A percentile compares a stretch with the other conserved stretches of the same genome.
phyloP scores from a whole-genome alignment of 2,329 filamentous ascomycete species.

The Ceratocystis cubensis region DNA sequence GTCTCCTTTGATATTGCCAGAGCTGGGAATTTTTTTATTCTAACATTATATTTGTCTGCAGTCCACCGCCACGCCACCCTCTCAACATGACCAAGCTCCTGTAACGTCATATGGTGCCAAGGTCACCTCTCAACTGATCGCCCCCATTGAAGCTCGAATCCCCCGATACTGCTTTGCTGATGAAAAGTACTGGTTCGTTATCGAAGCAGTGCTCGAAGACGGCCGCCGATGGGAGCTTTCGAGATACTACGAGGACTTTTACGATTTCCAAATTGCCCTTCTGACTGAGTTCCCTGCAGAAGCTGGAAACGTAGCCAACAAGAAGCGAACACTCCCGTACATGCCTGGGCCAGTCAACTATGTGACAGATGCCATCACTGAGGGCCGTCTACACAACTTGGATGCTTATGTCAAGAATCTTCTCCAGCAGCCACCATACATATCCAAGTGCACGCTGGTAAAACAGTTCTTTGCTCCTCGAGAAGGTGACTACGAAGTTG shows the following conservation, averaged over 20 bases:
- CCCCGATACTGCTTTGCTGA: slow-evolving; percentile 91
- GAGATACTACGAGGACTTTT: slow-evolving; percentile 95
- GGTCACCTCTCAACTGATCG: slow-evolving; percentile 47
- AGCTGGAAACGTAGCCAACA: slow-evolving; percentile 69
- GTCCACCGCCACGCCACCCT: neutral
- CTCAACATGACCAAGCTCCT: slow-evolving; percentile 11
- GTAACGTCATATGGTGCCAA: slow-evolving; percentile 22
- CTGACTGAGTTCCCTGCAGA: slow-evolving; percentile 86
- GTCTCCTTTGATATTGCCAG: neutral
- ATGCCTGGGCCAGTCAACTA: slow-evolving; percentile 98
- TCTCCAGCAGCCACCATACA: slow-evolving; percentile 68
- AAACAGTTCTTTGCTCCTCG: slow-evolving; percentile 83
- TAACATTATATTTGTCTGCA: neutral
- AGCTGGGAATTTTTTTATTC: neutral
- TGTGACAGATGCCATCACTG: slow-evolving; percentile 94
- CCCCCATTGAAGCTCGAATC: slow-evolving; percentile 72
- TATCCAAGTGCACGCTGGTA: slow-evolving; percentile 71
- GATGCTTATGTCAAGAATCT: slow-evolving; percentile 94
- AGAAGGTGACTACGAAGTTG: slow-evolving; percentile 86
- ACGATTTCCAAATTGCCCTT: slow-evolving; percentile 93
- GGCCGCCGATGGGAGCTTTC: slow-evolving; percentile 86
- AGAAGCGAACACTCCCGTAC: slow-evolving; percentile 76
- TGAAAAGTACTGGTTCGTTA: slow-evolving; percentile 98
- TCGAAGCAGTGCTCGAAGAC: slow-evolving; percentile 82
- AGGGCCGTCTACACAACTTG: slow-evolving; percentile 80